Conservation (phyloP, 208 protist species). For the Leishmania martiniquensis region DNA sequence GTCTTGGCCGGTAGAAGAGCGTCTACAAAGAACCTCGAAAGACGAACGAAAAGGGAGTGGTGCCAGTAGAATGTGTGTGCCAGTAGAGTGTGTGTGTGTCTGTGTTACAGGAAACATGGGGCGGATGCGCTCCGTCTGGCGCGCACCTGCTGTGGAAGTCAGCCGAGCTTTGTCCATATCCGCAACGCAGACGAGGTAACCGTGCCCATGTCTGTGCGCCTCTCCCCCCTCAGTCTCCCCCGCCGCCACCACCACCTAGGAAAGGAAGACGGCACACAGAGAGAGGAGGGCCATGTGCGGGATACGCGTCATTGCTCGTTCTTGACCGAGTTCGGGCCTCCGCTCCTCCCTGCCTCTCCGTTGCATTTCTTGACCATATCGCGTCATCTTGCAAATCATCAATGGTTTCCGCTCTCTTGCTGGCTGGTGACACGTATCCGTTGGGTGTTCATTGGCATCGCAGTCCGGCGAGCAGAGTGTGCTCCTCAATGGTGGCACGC, state of each 20-base stretch:
- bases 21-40: background rate
- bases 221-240: background rate
- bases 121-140: no score
- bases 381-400: background rate
- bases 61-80: background rate
- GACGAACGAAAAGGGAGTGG: background rate
- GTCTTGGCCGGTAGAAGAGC: background rate
- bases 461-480: background rate
- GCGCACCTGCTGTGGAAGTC: no score
- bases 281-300: background rate
- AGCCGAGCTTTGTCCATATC: no score
- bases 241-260: background rate
- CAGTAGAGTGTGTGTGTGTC: no score
- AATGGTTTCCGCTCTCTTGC: background rate
- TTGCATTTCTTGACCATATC: background rate
- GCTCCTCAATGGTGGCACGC: background rate
- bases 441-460: background rate
- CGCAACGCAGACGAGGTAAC: background rate
- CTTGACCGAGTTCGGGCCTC: background rate
- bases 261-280: background rate
- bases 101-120: no score
- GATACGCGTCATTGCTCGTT: background rate
- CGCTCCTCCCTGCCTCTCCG: background rate
- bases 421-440: background rate
- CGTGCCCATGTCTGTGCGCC: background rate